Evolutionary conservation across 768 basidiomycete species (phyloP), one percentile per base, ranked within the genome.

Genomic region (Mycena floridula): DNA sequence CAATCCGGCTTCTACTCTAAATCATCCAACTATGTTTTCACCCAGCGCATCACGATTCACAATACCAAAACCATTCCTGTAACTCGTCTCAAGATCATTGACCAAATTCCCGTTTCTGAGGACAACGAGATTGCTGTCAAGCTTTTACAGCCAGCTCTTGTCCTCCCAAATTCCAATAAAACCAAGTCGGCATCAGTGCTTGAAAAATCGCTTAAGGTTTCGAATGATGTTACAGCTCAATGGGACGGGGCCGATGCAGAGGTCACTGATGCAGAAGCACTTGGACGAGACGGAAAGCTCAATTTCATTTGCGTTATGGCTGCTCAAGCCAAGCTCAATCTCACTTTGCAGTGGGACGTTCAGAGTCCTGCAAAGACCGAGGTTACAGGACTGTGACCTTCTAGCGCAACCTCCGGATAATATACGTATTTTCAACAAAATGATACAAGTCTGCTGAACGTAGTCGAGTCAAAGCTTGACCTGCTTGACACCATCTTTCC

Each of bases 401-500:
- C 32, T 35, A 35, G 3, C 7, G 18, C 28, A 16, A n/a, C n/a
- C n/a, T n/a, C n/a, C n/a, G n/a, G n/a, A 16, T 18, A 35, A 35
- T 3, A 18, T 35, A 35, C 32, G 7, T 35, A 35, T 35, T 35
- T 35, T 35, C 38, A n/a, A n/a, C n/a, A n/a, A n/a, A n/a, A n/a
- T n/a, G n/a, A n/a, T n/a, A n/a, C n/a, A n/a, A n/a, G n/a, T n/a
- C n/a, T n/a, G n/a, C n/a, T n/a, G n/a, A n/a, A n/a, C n/a, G n/a
- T n/a, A n/a, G n/a, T n/a, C n/a, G n/a, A n/a, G n/a, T 24, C 23
- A 44, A 57, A 82, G 73, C 64, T 92, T 92, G 48, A 76, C 59
- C 63, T 81, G 74, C 69, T 93, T 90, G 53, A 93, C 64, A 28
- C 96, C 95, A 66, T 97, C 80, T 69, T 88, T 95, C 94, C 94